Base-by-base conservation (phyloP, 805 yeast genomes). In the Suhomyces tanzawaensis region DNA sequence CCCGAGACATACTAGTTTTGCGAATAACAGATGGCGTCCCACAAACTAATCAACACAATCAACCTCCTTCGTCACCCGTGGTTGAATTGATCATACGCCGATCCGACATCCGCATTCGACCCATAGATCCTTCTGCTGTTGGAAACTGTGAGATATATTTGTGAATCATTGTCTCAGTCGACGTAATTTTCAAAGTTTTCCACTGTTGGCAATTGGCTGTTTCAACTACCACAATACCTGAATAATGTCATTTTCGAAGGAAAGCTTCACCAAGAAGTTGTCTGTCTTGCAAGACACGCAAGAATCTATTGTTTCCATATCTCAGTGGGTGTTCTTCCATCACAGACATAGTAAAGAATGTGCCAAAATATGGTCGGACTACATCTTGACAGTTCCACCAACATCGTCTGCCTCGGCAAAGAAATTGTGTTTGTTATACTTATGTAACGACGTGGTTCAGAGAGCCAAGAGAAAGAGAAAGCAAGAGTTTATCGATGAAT, bases 381-480 rank as follows among this genome's bases (percentile, higher is more conserved):
- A 60, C 37, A 47, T 75, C 1, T 36, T 47, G 22, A 46, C 49
- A 5, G 12, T 44, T 42, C 39, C 40, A 26, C n/a, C 43, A 16
- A 17, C 39, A 5, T 8, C 44, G 4, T 32, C 40, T 23, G 30
- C 41, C 15, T 50, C 58, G 4, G 36, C 46, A n/a, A 69, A 74
- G 49, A 74, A 71, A 42, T 67, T 82, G 36, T 71, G 82, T 2
- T 60, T 83, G 39, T 68, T 87, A 17, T 87, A 87, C 52, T 64
- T 87, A 11, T 82, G 84, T 36, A 87, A 87, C 57, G 96, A 87
- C 47, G 81, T 87, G 16, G 82, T 86, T 1, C 96, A 87, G 58
- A 84, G 84, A 54, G 78, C 89, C 3, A 71, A 81, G 41, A 79
- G 82, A 23, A 77, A 79, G 49, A 70, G 75, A 42, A 78, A 75